Evolutionary conservation across 2,329 filamentous ascomycete genomes (phyloP).

Genomic region (Verruconis gallopava): DNA sequence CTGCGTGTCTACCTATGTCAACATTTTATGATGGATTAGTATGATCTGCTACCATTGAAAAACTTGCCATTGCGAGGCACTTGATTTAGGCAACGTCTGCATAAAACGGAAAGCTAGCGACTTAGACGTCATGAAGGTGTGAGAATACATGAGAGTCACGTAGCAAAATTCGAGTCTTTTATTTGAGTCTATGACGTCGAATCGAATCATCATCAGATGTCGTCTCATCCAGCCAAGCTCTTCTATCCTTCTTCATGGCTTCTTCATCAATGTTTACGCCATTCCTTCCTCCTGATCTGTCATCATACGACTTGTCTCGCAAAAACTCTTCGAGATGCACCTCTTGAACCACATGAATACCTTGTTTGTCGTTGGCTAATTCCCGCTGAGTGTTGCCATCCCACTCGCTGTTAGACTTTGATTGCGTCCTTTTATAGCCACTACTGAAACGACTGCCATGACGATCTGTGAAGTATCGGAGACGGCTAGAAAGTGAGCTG

Average conservation of each 20-base stretch:
- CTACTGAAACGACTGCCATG: not conserved
- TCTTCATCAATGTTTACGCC: not conserved
- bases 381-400: not conserved
- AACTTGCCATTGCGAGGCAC: too few relatives aligned
- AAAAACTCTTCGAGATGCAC: not conserved
- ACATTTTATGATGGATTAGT: too few relatives aligned
- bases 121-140: too few relatives aligned
- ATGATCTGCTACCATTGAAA: too few relatives aligned
- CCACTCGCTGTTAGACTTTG: not conserved
- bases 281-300: not conserved
- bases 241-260: not conserved
- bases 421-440: not conserved
- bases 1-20: too few relatives aligned
- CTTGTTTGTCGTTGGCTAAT: not conserved
- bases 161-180: too few relatives aligned
- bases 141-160: too few relatives aligned
- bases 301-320: not conserved
- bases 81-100: too few relatives aligned
- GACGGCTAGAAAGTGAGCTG: not conserved
- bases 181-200: too few relatives aligned
- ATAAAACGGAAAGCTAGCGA: too few relatives aligned
- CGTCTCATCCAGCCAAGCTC: not conserved
- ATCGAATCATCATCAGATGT: not conserved
- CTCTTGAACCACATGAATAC: not conserved
- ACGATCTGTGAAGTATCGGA: not conserved